phyloP scores from a whole-genome alignment of 169 alveolate genomes.

The Eimeria maxima region DNA sequence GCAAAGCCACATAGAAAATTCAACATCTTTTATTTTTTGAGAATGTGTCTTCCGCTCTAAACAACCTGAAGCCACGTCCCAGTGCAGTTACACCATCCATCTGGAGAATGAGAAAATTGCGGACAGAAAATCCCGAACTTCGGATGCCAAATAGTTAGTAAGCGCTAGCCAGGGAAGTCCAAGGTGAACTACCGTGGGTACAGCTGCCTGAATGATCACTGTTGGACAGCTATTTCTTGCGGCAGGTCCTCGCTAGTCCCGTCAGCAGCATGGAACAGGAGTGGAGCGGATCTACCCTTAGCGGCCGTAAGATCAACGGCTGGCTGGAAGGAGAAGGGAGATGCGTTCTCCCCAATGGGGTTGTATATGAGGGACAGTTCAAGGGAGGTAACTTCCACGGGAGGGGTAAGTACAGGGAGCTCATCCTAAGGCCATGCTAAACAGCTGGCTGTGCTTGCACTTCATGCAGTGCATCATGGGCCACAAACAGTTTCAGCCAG shows the following conservation, averaged over 20 bases:
- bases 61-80: not conserved
- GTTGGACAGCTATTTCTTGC: not conserved
- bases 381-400: constrained; percentile 89
- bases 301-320: constrained; percentile 79
- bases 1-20: not conserved
- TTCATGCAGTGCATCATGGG: not conserved
- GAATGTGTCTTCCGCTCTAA: not conserved
- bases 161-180: not conserved
- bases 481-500: not conserved
- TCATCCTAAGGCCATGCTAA: too few relatives aligned
- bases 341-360: constrained; percentile 90
- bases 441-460: not conserved
- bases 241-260: not conserved
- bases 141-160: not conserved
- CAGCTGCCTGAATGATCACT: not conserved
- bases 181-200: too few relatives aligned
- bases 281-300: constrained; percentile 75
- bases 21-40: not conserved
- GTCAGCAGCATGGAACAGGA: constrained; percentile 14
- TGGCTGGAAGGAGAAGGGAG: constrained; percentile 92
- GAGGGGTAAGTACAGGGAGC: constrained; percentile 28
- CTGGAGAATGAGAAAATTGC: not conserved
- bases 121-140: not conserved
- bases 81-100: not conserved
- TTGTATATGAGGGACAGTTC: constrained; percentile 92